These are phyloP conservation scores for Trichoderma polysporum DNA, from an alignment of 2,329 filamentous ascomycete genomes.

Conservation along the genomic window DNA sequence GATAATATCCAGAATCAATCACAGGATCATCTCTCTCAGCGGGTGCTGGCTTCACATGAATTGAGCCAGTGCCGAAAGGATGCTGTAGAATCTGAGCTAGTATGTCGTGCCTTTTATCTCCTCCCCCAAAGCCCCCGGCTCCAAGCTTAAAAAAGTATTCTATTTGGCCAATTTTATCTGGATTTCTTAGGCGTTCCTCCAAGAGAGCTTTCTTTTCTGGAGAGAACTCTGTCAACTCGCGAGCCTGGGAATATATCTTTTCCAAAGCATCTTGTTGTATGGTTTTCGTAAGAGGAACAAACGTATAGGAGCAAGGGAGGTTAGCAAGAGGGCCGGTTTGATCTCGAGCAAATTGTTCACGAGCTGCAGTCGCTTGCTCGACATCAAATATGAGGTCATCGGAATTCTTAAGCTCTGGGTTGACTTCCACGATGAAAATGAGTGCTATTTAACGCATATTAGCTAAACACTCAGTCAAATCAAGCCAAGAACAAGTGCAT, in stretches of 20 bases:
- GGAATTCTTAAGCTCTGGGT: conserved; percentile 40
- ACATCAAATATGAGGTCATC: conserved; percentile 40
- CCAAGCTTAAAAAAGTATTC: conserved; percentile 51
- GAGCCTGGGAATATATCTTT: conserved; percentile 25
- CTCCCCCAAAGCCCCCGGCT: conserved; percentile 43
- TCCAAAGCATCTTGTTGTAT: conserved; percentile 29
- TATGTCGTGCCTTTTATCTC: conserved; percentile 46
- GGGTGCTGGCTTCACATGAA: conserved; percentile 41
- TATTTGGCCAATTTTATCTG: conserved; percentile 42
- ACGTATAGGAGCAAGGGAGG: conserved; percentile 43
- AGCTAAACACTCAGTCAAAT: conserved; percentile 6
- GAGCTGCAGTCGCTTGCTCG: conserved; percentile 32
- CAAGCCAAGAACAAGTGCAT: conserved; percentile 23
- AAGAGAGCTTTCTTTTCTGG: conserved; percentile 33
- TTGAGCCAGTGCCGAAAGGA: conserved; percentile 48
- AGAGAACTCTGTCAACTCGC: conserved; percentile 24
- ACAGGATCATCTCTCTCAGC: conserved; percentile 31
- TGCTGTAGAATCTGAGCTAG: conserved; percentile 53
- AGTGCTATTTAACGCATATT: conserved; percentile 35
- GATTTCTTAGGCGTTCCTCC: conserved; percentile 34
- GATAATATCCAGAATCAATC: conserved; percentile 46
- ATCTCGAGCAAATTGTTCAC: conserved; percentile 34
- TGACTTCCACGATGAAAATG: conserved; percentile 46
- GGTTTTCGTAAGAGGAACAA: conserved; percentile 42
- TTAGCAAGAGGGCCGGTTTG: conserved; percentile 39